A percentile compares a stretch with the other conserved stretches of the same genome.
Conservation (phyloP, 169 alveolate species). For the Theileria orientalis region DNA sequence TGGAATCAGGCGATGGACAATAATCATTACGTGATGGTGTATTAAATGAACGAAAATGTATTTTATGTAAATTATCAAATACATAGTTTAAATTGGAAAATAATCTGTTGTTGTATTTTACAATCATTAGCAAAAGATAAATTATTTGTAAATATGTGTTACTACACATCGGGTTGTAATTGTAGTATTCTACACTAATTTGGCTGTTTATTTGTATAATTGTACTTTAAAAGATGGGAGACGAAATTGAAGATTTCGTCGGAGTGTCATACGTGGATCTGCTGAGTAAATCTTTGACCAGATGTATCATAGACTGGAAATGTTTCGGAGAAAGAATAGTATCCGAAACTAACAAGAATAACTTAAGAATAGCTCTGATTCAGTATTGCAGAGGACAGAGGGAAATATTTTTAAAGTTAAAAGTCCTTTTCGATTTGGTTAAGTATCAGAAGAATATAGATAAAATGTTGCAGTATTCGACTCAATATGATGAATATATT, state of each 20-base stretch:
- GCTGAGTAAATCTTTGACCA: conserved; percentile 23
- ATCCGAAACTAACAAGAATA: conserved; percentile 23
- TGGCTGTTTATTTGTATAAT: too few species aligned
- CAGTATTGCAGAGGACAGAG: conserved; percentile 62
- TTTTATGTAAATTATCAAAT: too few species aligned
- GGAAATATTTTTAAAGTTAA: conserved; percentile 56
- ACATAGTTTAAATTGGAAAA: too few species aligned
- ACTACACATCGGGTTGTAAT: neutral
- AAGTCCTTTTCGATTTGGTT: conserved; percentile 22
- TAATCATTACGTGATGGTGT: too few species aligned
- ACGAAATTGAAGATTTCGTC: conserved; percentile 38
- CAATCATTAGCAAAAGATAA: too few species aligned
- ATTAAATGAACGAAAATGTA: too few species aligned
- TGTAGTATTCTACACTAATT: too few species aligned
- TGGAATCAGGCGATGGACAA: too few species aligned
- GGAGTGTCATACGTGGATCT: conserved; percentile 44
- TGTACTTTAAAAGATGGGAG: neutral
- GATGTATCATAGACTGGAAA: conserved; percentile 57
- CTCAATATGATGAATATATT: conserved; percentile 22
- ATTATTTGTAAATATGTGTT: too few species aligned
- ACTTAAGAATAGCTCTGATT: conserved; percentile 29
- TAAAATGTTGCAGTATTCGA: conserved; percentile 22
- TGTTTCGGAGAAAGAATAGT: conserved; percentile 37
- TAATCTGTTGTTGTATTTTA: too few species aligned
- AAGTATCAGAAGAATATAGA: conserved; percentile 30